A percentile compares a stretch with the other conserved stretches of the same genome.
These are phyloP conservation scores for Fusarium agapanthi DNA, from an alignment of 2,329 filamentous ascomycete genomes.

Conservation along the genomic window DNA sequence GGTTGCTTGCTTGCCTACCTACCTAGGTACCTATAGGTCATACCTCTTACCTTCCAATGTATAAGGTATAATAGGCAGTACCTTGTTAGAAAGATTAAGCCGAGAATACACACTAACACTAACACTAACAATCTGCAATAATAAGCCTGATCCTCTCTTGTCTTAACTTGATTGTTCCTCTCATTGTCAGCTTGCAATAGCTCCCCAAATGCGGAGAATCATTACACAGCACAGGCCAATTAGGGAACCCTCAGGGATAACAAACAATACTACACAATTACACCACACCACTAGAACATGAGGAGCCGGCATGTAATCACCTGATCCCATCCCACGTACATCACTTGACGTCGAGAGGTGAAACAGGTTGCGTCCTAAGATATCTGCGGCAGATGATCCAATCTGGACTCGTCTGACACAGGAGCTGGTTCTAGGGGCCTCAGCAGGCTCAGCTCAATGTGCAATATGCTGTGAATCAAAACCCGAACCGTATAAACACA, in stretches of 20 bases:
- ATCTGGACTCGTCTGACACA: slow-evolving; percentile 16
- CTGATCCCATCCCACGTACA: slow-evolving; percentile 25
- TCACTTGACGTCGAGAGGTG: slow-evolving; percentile 33
- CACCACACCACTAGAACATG: slow-evolving; percentile 13
- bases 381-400: slow-evolving; percentile 12
- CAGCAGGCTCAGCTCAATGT: neutral
- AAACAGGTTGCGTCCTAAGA: slow-evolving; percentile 34
- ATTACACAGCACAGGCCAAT: slow-evolving; percentile 25
- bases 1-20: neutral
- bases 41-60: neutral
- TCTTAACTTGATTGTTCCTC: neutral
- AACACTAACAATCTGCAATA: neutral
- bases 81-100: neutral
- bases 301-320: slow-evolving; percentile 23
- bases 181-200: slow-evolving; percentile 11
- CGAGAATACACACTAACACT: neutral
- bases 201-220: slow-evolving; percentile 19
- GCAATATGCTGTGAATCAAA: slow-evolving; percentile 2
- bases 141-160: neutral
- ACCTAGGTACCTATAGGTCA: neutral
- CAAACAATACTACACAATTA: slow-evolving; percentile 9
- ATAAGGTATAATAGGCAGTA: neutral
- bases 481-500: neutral
- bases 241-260: neutral
- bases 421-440: neutral